Percentiles rank a stretch among this genome's conserved stretches.
Conservation (phyloP, 345 rosid genomes). For the Lepidium didymum region DNA sequence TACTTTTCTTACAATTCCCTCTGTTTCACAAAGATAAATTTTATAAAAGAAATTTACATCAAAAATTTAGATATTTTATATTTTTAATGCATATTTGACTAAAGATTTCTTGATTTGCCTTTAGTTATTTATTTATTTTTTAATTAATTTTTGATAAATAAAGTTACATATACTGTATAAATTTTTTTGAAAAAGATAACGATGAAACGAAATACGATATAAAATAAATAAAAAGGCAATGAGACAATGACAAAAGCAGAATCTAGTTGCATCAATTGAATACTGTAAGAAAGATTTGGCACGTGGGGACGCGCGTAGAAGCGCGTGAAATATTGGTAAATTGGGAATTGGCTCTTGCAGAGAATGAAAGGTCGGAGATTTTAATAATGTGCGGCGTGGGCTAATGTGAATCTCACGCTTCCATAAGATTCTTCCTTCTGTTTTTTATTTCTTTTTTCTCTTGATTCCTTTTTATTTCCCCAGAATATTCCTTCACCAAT, state of each 20-base stretch:
- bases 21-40: too few relatives aligned
- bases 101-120: too few relatives aligned
- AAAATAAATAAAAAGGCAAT: background rate
- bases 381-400: slow-evolving; percentile 6
- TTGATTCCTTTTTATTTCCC: background rate
- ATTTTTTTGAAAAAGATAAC: too few relatives aligned
- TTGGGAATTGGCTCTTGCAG: slow-evolving; percentile 9
- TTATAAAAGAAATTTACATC: too few relatives aligned
- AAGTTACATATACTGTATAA: too few relatives aligned
- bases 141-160: too few relatives aligned
- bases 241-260: slow-evolving; percentile 1
- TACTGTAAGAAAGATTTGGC: background rate
- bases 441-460: background rate
- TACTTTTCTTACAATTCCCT: too few relatives aligned
- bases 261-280: slow-evolving; percentile 13
- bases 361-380: slow-evolving; percentile 16
- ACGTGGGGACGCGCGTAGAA: slow-evolving; percentile 10
- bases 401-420: slow-evolving; percentile 23
- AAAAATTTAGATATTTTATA: too few relatives aligned
- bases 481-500: slow-evolving; percentile 17
- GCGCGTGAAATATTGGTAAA: background rate
- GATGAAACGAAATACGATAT: background rate
- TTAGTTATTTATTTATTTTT: too few relatives aligned
- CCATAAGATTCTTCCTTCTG: slow-evolving; percentile 11
- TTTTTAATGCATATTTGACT: too few relatives aligned